Base-by-base conservation (phyloP, 2,329 filamentous ascomycete genomes). In the Xylariaceae sp. region DNA sequence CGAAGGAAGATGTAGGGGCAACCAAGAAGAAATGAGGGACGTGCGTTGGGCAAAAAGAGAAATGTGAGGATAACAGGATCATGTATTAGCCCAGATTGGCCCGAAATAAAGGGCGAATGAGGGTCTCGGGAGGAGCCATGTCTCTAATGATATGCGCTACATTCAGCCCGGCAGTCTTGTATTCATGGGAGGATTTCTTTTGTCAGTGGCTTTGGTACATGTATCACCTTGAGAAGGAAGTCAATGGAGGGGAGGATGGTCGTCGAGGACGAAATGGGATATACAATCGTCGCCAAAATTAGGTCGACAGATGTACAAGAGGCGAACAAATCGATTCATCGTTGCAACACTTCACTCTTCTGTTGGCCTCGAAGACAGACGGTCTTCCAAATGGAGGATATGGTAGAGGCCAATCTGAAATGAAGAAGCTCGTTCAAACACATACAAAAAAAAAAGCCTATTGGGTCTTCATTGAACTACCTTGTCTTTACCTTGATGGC, bases 161-260 rank as follows among this genome's bases (percentile, higher is more conserved):
- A n/a, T 21, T 30, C 21, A 29, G 42, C 30, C 16, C 45, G 59
- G 55, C 54, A 49, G 8, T 57, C 57, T 58, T 57, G 59, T 56
- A 55, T 53, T 16, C 30, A 21, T 11, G 54, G 45, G 41, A 57
- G 52, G 55, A 60, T n/a, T 58, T 33, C 10, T 62, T 60, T 60
- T 54, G 60, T 27, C 29, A 32, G 15, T 35, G 50, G 46, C 13
- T 23, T 55, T 32, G 52, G 57, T 53, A 42, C 20, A 49, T 62
- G 59, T 62, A 58, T n/a, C n/a, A 33, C 15, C 23, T 39, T 44
- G 35, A 33, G 24, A 21, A 50, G 29, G 36, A 36, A 36, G 15
- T 29, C 11, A 33, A 33, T 45, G 24, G 21, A 39, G 35, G 23
- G 20, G 11, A 23, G 3, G 39, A 18, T 5, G 26, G 13, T 5